Base-by-base conservation (phyloP, 192 early-diverging fungal species). In the Rhizophagus sp. region DNA sequence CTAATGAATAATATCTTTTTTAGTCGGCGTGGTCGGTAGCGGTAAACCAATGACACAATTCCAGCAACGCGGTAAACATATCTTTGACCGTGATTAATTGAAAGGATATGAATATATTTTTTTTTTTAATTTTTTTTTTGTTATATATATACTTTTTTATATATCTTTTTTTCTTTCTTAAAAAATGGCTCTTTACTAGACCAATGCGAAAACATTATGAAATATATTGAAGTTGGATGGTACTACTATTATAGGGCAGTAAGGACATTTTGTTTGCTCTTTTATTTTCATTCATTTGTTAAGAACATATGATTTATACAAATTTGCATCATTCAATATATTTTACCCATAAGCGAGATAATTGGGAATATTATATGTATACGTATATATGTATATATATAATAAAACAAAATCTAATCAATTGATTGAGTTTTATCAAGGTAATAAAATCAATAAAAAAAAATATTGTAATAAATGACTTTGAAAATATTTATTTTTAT, bases 21-120 rank as follows among this genome's bases (percentile, higher is more conserved):
- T 83, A 88, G 94, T 95, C 27, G 94, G 94, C 69, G 93, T 95
- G n/a, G 88, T 94, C 73, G 93, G 93, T 24, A 91, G 90, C 79
- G 93, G 93, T 70, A 90, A 88, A 82, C 91, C 92, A 4, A 94
- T 95, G 93, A 94, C 94, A 0, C 81, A 87, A 62, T 95, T 92
- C 80, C 89, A 91, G 62, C 90, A 92, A 82, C 85, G 92, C 39
- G 93, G 93, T 41, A 94, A 93, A 85, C 94, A 95, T 81, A 82
- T 93, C 34, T 95, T 89, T 81, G 87, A 86, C 22, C 72, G 79
- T 13, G 47, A 79, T 74, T 79, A 88, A 13, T 83, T 71, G 69
- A 52, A 73, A 74, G 36, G 73, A 33, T 68, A 62, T 17, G 61
- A 67, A 24, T 34, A 15, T 75, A 39, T 69, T 57, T 72, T 27